Evolutionary conservation across 495 filamentous ascomycete species (phyloP), one percentile per base, ranked within the genome.

Genomic region (Penicillium samsonianum): DNA sequence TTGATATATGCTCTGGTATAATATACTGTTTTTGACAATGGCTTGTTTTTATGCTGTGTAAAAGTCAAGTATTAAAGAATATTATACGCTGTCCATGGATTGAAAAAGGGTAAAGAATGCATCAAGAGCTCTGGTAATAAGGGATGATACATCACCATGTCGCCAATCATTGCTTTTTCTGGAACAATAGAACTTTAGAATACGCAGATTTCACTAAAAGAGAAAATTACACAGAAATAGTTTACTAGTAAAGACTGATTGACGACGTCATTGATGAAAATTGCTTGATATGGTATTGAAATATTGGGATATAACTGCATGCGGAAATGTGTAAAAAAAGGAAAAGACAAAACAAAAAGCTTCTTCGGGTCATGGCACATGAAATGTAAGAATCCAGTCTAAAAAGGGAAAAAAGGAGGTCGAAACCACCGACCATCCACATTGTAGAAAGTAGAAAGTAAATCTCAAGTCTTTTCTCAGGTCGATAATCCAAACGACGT

Each of bases 301-400:
- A 31, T 44, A 30, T 28, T 25, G 52, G 53, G 44, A 55, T 55
- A 55, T 47, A 47, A 22, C 53, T 46, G 42, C 41, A 46, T 55
- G 52, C 52, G 52, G 42, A 55, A 45, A 45, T 45, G 19, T 20
- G 17, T 16, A 54, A 22, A 44, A 54, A 54, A 45, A 1, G 17
- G 38, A 44, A 53, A 41, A 45, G 25, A 45, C 42, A 30, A 33
- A 53, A 25, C 23, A 23, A 43, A 43, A 43, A 33, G 23, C 31
- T 47, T 47, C 22, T 57, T 41, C 8, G 50, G 50, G 43, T 59
- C 60, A 59, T 62, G 48, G 22, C 55, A 59, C 60, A 59, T 59
- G 47, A 60, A 19, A 55, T 43, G 48, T 17, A 17, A 45, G 12
- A 55, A 55, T 38, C 46, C 62, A 64, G 59, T 65, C 57, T 65